A percentile compares a stretch with the other conserved stretches of the same genome.
Conservation (phyloP, 2,329 filamentous ascomycete genomes). For the Fusarium praegraminearum region DNA sequence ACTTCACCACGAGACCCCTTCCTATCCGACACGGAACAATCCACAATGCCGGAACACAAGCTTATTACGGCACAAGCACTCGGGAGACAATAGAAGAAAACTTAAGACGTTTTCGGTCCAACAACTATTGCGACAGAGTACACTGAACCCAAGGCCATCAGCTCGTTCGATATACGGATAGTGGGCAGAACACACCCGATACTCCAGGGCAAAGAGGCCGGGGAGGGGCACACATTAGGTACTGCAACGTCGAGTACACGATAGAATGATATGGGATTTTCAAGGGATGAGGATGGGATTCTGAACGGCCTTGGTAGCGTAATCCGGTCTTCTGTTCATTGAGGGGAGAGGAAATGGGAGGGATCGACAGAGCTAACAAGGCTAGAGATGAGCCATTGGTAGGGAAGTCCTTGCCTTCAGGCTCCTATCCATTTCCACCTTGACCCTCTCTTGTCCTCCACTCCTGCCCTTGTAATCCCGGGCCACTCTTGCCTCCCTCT, state of each 20-base stretch:
- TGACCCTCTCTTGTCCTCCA: conserved; percentile 24
- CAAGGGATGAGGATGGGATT: conserved; percentile 36
- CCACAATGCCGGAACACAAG: not conserved
- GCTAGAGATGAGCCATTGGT: conserved; percentile 20
- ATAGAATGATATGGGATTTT: conserved; percentile 24
- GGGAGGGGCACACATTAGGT: conserved; percentile 1
- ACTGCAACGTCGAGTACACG: not conserved
- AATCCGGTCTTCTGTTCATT: conserved; percentile 18
- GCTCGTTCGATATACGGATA: not conserved
- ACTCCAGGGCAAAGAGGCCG: conserved; percentile 2
- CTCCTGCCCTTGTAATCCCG: not conserved
- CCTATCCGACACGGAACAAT: not conserved
- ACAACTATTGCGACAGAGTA: not conserved
- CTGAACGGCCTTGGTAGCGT: conserved; percentile 17
- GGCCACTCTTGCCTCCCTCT: not conserved
- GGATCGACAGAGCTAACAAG: conserved; percentile 36
- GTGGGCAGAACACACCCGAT: conserved; percentile 11
- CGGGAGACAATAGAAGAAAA: not conserved
- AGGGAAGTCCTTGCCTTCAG: conserved; percentile 21
- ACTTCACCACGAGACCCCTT: conserved; percentile 25
- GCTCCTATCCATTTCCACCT: conserved; percentile 20
- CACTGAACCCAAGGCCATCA: not conserved
- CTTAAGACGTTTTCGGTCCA: not conserved
- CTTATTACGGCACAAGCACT: not conserved
- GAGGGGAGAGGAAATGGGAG: conserved; percentile 19